Percentiles rank a stretch among this genome's conserved stretches.
Evolutionary conservation across 169 alveolate species (phyloP).

Genomic region (Eimeria maxima): DNA sequence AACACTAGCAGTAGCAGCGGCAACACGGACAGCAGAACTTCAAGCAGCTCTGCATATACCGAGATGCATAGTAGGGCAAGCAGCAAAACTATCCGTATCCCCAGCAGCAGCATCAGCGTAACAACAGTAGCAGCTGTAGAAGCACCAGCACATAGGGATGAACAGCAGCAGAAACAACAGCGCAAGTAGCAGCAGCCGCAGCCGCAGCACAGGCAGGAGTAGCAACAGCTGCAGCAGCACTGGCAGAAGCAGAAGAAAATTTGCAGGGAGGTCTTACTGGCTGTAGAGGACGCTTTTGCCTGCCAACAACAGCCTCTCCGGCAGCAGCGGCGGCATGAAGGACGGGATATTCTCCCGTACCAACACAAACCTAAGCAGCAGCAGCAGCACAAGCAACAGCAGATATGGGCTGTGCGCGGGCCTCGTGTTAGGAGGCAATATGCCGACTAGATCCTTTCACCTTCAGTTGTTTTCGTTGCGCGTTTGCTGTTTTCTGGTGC

Average conservation of each 20-base stretch:
- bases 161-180: background rate
- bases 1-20: no score
- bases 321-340: conserved; percentile 21
- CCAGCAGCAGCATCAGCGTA: background rate
- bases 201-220: background rate
- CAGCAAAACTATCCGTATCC: no score
- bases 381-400: no score
- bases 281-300: conserved; percentile 39
- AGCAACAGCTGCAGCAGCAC: background rate
- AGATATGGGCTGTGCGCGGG: no score
- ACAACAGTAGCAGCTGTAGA: background rate
- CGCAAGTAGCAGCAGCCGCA: background rate
- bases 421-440: background rate
- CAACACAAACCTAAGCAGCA: conserved; percentile 1
- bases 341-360: conserved; percentile 44
- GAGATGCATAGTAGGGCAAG: no score
- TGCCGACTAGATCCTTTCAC: background rate
- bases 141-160: background rate
- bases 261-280: background rate
- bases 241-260: background rate
- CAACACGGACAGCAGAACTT: no score
- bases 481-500: background rate
- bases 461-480: background rate
- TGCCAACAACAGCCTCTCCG: conserved; percentile 40
- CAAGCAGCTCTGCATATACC: no score